Base-by-base conservation (phyloP, 495 filamentous ascomycete species). In the Pyrenula massariospora region DNA sequence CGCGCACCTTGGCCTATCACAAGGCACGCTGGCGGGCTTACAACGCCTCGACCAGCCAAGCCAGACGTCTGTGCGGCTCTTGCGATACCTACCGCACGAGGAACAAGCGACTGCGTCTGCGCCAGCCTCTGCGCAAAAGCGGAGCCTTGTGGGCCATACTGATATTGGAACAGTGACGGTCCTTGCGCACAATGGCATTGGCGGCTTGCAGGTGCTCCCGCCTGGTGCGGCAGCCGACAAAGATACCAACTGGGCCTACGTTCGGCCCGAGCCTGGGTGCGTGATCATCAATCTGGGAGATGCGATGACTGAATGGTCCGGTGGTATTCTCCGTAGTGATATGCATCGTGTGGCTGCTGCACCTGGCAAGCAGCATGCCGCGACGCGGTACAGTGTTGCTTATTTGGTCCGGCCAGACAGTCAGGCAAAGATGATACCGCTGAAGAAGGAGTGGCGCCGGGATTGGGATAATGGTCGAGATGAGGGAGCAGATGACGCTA, bases 221-320 rank as follows among this genome's bases (percentile, higher is more conserved):
- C 36, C 58, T 19, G 57, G 54, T 21, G 15, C 12, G 5, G 52
- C 50, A 3, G 54, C 57, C 22, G 10, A 42, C 12, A 22, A 50
- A 12, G 49, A 53, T 24, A 59, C 59, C 31, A 23, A 20, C 22
- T 74, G 72, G 70, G 57, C 54, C 15, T 73, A 62, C 57, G 61
- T 73, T 11, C 57, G 59, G 48, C 73, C 72, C 1, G 53, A 59
- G 52, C 63, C 61, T 10, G 67, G 65, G 5, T 65, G 64, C 57
- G 65, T 63, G 2, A 66, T 76, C 24, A 60, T 74, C 19, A 76
- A 76, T 55, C 53, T 73, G 3, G 73, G 71, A 10, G 73, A 76
- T 54, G 65, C 69, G 0, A 59, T 70, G 19, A 69, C 67, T 8
- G 62, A 70, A 56, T 71, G 67, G 61, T 70, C 68, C 2, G 66